Evolutionary conservation across 2,329 filamentous ascomycete species (phyloP).

Genomic region (Bretziella fagacearum): DNA sequence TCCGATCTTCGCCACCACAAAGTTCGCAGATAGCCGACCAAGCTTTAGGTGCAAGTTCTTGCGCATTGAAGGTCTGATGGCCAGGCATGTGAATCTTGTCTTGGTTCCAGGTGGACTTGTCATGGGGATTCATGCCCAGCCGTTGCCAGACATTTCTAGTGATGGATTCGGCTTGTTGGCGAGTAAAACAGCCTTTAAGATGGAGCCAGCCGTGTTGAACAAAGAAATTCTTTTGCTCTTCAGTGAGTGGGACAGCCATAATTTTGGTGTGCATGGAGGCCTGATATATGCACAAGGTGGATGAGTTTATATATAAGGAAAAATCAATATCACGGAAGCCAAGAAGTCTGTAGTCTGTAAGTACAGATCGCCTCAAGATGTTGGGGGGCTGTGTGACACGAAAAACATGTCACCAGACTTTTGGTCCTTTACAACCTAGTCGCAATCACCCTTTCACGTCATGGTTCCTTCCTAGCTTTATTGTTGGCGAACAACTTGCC

Average conservation of each 20-base stretch:
- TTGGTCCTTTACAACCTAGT: too few species aligned
- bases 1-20: constrained; percentile 42
- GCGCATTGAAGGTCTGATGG: constrained; percentile 36
- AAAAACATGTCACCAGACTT: too few species aligned
- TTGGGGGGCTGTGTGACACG: too few species aligned
- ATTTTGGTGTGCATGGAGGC: too few species aligned
- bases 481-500: too few species aligned
- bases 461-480: too few species aligned
- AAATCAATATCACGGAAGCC: too few species aligned
- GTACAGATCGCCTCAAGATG: too few species aligned
- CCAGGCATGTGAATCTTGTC: constrained; percentile 47
- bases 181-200: constrained; percentile 23
- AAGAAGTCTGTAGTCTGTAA: too few species aligned
- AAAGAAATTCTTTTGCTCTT: constrained; percentile 27
- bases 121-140: constrained; percentile 44
- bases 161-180: constrained; percentile 22
- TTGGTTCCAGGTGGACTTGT: constrained; percentile 48
- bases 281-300: too few species aligned
- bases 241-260: constrained; percentile 19
- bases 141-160: constrained; percentile 41
- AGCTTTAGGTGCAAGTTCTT: constrained; percentile 43
- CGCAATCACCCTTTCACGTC: too few species aligned
- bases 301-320: too few species aligned
- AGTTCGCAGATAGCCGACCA: constrained; percentile 52
- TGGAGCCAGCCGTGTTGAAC: constrained; percentile 25